Conservation (phyloP, 176 grass and related monocot genomes). For the Zea mays region DNA sequence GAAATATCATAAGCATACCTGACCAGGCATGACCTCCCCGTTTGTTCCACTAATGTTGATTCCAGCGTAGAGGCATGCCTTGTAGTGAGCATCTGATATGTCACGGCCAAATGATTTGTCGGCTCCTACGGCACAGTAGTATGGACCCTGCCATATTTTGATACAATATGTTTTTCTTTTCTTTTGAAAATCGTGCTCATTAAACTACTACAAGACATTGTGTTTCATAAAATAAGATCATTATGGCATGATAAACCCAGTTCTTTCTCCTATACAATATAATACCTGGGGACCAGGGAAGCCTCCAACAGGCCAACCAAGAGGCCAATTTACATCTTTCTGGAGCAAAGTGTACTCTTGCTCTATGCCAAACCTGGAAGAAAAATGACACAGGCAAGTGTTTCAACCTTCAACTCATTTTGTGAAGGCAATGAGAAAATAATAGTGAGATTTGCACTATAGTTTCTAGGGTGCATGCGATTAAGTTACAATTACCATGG, state of each 20-base stretch:
- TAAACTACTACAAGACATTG: not conserved
- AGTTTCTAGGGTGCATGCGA: not conserved
- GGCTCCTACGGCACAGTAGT: slow-evolving; percentile 88
- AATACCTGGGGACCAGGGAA: slow-evolving; percentile 97
- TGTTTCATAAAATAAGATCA: not conserved
- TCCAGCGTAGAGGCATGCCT: slow-evolving; percentile 94
- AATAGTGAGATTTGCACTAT: not conserved
- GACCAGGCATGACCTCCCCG: slow-evolving; percentile 99
- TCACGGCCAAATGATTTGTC: slow-evolving; percentile 99
- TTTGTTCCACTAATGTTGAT: slow-evolving; percentile 99
- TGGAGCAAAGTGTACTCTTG: slow-evolving; percentile 98
- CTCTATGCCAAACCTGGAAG: slow-evolving; percentile 89
- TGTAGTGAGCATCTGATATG: slow-evolving; percentile 99
- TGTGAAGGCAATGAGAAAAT: not conserved
- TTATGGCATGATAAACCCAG: not conserved
- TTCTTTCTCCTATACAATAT: not conserved
- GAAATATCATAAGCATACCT: slow-evolving; percentile 44
- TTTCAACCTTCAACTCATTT: slow-evolving; percentile 21
- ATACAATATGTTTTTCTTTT: not conserved
- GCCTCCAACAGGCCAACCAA: slow-evolving; percentile 97
- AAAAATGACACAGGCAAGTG: not conserved
- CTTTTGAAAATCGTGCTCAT: not conserved
- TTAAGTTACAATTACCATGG: slow-evolving; percentile 67
- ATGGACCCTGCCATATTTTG: slow-evolving; percentile 73
- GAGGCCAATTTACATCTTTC: slow-evolving; percentile 88